Evolutionary conservation across 768 basidiomycete species (phyloP).

Genomic region (Clavaria fumosa): DNA sequence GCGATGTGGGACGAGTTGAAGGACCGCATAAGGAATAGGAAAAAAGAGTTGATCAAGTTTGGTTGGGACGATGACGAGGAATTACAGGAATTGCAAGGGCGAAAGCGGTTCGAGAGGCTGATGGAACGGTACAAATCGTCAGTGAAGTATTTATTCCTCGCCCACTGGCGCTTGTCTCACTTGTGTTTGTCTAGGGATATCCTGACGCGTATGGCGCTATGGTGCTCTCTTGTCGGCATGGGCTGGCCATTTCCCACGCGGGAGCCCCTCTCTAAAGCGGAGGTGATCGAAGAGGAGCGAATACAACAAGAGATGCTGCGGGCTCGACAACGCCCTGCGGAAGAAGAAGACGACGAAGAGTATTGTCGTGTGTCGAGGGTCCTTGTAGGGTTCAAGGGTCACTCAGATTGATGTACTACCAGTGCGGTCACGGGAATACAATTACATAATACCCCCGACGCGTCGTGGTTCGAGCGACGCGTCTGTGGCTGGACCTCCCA

Average conservation of each 20-base stretch:
- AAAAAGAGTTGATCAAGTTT: constrained; percentile 33
- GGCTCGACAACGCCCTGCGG: constrained; percentile 34
- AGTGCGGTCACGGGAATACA: no score
- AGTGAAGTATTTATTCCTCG: constrained; percentile 14
- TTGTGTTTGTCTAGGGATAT: constrained; percentile 34
- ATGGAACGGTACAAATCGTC: constrained; percentile 42
- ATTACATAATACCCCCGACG: no score
- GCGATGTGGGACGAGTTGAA: constrained; percentile 67
- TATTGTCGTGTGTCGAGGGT: no score
- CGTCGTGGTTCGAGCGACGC: no score
- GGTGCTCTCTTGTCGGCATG: constrained; percentile 43
- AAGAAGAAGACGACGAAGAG: no score
- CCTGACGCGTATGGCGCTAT: constrained; percentile 45
- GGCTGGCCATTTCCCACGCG: constrained; percentile 45
- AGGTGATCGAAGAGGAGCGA: constrained; percentile 52
- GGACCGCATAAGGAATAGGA: constrained; percentile 42
- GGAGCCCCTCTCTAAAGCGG: constrained; percentile 52
- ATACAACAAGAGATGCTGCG: constrained; percentile 45
- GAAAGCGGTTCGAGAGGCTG: constrained; percentile 43
- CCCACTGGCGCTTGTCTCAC: background rate
- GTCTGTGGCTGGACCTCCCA: no score
- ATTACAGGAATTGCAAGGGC: constrained; percentile 36
- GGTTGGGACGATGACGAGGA: constrained; percentile 65
- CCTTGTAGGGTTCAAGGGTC: no score
- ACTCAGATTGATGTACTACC: no score